phyloP scores from a whole-genome alignment of 2,329 filamentous ascomycete species.

The Talaromyces albobiverticillius region DNA sequence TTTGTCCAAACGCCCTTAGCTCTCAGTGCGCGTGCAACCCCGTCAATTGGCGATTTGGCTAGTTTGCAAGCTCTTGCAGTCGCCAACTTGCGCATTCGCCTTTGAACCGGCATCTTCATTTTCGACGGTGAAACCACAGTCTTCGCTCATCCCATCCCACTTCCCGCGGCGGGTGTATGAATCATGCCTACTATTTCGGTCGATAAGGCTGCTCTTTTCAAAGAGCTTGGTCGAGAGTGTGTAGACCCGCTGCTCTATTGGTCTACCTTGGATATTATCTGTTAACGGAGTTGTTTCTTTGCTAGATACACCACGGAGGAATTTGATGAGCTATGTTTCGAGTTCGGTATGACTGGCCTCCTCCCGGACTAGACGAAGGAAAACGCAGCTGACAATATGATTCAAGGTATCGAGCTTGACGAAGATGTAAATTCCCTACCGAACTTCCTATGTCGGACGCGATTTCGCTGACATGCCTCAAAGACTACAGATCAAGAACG shows the following conservation, averaged over 20 bases:
- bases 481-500: constrained; percentile 72
- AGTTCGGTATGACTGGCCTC: constrained; percentile 64
- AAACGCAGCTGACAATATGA: constrained; percentile 27
- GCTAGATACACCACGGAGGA: constrained; percentile 81
- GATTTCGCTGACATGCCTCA: constrained; percentile 21
- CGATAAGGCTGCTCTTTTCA: constrained; percentile 93
- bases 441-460: background rate
- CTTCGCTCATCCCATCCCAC: constrained; percentile 10
- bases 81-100: background rate
- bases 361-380: constrained; percentile 18
- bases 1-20: background rate
- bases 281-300: constrained; percentile 5
- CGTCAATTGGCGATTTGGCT: background rate
- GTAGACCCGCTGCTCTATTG: constrained; percentile 23
- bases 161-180: constrained; percentile 16
- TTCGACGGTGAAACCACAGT: background rate
- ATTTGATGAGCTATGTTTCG: constrained; percentile 97
- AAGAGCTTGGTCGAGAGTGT: constrained; percentile 85
- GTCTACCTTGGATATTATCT: constrained; percentile 3
- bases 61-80: background rate
- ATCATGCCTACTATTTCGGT: constrained; percentile 95
- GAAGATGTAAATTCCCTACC: constrained; percentile 63
- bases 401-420: constrained; percentile 79
- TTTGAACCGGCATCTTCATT: background rate
- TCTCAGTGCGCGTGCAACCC: background rate